phyloP scores from a whole-genome alignment of 2,329 filamentous ascomycete genomes.

The Nigrograna mackinnonii region DNA sequence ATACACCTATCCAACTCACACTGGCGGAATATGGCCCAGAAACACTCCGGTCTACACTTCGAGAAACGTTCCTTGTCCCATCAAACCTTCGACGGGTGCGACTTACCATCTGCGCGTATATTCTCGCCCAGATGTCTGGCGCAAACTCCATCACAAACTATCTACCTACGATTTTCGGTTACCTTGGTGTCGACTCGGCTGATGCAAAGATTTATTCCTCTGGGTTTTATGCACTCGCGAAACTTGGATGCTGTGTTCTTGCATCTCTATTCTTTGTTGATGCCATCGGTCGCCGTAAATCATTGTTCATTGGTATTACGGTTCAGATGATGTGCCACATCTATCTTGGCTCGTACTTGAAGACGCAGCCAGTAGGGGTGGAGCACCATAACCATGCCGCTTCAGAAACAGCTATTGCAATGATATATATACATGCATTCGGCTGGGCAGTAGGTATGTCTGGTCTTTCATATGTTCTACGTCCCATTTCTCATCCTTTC shows the following conservation, averaged over 20 bases:
- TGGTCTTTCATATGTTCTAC: too few species aligned
- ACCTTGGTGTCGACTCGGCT: slow-evolving; percentile 37
- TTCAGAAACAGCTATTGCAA: slow-evolving; percentile 45
- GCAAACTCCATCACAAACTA: slow-evolving; percentile 50
- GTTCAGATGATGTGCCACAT: slow-evolving; percentile 46
- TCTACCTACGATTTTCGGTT: slow-evolving; percentile 45
- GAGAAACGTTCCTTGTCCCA: slow-evolving; percentile 11
- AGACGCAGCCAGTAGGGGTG: slow-evolving; percentile 29
- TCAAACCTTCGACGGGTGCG: slow-evolving; percentile 12
- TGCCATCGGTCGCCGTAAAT: slow-evolving; percentile 35
- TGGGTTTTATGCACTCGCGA: slow-evolving; percentile 48
- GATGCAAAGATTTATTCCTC: slow-evolving; percentile 42
- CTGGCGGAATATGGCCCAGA: slow-evolving; percentile 1
- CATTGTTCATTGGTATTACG: slow-evolving; percentile 37
- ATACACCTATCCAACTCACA: slow-evolving; percentile 5
- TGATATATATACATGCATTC: slow-evolving; percentile 51
- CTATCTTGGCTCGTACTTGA: slow-evolving; percentile 47
- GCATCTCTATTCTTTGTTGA: slow-evolving; percentile 51
- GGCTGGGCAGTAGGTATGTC: slow-evolving; percentile 44
- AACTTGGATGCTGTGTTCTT: slow-evolving; percentile 46
- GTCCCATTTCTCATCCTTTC: not conserved
- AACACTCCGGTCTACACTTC: not conserved
- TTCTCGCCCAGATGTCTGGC: slow-evolving; percentile 46
- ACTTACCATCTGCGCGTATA: slow-evolving; percentile 8
- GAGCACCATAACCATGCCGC: slow-evolving; percentile 28